phyloP scores from a whole-genome alignment of 2,329 filamentous ascomycete species.

The Chrysoporthe austroafricana region DNA sequence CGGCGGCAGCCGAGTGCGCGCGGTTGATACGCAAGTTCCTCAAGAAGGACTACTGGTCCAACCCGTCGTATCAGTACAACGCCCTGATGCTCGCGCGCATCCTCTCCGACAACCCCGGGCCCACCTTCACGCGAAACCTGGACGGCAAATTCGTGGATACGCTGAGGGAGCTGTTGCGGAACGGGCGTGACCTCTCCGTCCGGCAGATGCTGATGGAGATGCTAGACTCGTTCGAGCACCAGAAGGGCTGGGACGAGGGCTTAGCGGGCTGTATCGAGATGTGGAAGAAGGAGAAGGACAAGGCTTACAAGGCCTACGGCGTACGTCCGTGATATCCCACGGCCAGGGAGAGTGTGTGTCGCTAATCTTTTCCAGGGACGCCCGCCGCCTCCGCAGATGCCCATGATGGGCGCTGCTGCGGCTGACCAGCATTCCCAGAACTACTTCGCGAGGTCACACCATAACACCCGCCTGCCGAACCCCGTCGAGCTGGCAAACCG shows the following conservation, averaged over 20 bases:
- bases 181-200: constrained; percentile 73
- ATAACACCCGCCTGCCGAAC: constrained; percentile 59
- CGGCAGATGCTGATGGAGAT: constrained; percentile 88
- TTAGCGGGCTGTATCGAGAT: constrained; percentile 73
- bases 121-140: constrained; percentile 86
- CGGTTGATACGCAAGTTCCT: constrained; percentile 82
- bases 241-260: constrained; percentile 75
- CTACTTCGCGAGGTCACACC: constrained; percentile 59
- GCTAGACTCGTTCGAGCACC: constrained; percentile 74
- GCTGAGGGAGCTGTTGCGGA: constrained; percentile 74
- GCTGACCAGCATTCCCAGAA: constrained; percentile 54
- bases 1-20: constrained; percentile 81
- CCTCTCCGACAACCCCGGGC: constrained; percentile 86
- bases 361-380: constrained; percentile 32
- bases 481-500: constrained; percentile 79
- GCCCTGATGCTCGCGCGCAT: constrained; percentile 95
- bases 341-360: neutral
- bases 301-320: constrained; percentile 56
- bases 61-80: constrained; percentile 85
- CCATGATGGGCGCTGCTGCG: constrained; percentile 39
- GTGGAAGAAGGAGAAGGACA: constrained; percentile 88
- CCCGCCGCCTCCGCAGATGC: constrained; percentile 37
- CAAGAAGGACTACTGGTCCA: constrained; percentile 67
- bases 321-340: constrained; percentile 41
- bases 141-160: constrained; percentile 82